Conservation (phyloP, 306 rosid species). For the Cucurbita pepo region DNA sequence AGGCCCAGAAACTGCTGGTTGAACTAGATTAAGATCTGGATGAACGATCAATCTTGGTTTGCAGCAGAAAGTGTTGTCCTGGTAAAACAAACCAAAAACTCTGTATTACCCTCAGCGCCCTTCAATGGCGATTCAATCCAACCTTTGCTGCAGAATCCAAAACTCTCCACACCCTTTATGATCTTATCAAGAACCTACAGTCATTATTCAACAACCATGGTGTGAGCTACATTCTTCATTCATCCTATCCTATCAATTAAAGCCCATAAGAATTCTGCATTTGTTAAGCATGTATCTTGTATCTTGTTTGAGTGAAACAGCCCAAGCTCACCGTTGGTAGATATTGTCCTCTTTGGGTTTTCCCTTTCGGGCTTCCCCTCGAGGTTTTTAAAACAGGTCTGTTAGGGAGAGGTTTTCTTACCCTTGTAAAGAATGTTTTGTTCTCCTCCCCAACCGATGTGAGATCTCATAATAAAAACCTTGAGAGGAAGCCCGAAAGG, state of each 20-base stretch:
- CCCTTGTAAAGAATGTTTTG: too few relatives aligned
- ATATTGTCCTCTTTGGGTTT: too few relatives aligned
- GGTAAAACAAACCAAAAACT: conserved; percentile 64
- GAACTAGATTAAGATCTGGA: background rate
- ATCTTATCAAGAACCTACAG: conserved; percentile 70
- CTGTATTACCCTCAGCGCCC: conserved; percentile 90
- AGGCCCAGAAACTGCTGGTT: background rate
- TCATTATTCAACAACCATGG: background rate
- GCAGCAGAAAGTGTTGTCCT: conserved; percentile 12
- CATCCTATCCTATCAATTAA: background rate
- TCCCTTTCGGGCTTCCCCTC: too few relatives aligned
- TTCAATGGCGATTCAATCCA: conserved; percentile 86
- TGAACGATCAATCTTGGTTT: background rate
- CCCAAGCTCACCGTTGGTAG: too few relatives aligned
- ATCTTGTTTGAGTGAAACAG: too few relatives aligned
- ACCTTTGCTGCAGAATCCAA: conserved; percentile 66
- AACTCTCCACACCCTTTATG: conserved; percentile 60
- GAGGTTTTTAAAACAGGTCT: too few relatives aligned
- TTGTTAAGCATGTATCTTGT: too few relatives aligned
- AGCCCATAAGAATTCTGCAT: background rate
- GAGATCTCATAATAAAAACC: too few relatives aligned
- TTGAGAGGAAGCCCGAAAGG: too few relatives aligned
- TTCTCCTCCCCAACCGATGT: too few relatives aligned
- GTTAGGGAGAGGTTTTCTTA: too few relatives aligned
- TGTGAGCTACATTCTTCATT: background rate